A percentile compares a stretch with the other conserved stretches of the same genome.
phyloP scores from a whole-genome alignment of 352 stramenopile genomes.

The Albugo laibachii region DNA sequence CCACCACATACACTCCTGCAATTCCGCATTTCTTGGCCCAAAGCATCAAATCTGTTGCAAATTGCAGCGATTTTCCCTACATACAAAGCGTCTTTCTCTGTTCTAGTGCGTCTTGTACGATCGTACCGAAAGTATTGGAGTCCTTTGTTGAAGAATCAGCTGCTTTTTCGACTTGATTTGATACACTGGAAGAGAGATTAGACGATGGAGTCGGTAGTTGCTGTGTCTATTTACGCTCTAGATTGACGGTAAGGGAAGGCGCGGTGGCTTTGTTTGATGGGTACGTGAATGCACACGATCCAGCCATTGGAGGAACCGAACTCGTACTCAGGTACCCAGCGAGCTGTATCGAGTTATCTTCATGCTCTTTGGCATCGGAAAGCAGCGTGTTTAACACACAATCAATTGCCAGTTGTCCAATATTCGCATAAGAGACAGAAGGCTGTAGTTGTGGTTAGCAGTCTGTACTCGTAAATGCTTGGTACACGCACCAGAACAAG shows the following conservation, averaged over 20 bases:
- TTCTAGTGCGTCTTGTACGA: no score
- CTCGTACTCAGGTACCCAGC: conserved; percentile 42
- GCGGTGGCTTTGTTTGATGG: conserved; percentile 2
- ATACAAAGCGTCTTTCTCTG: no score
- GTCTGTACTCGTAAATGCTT: background rate
- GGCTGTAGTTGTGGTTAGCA: conserved; percentile 16
- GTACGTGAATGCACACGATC: conserved; percentile 5
- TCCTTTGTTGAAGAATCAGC: conserved; percentile 60
- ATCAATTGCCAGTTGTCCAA: conserved; percentile 61
- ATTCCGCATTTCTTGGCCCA: conserved; percentile 28
- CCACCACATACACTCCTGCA: conserved; percentile 26
- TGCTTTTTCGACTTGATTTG: conserved; percentile 34
- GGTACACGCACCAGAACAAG: conserved; percentile 24
- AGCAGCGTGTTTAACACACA: conserved; percentile 58
- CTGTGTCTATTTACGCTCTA: conserved; percentile 25
- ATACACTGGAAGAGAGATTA: conserved; percentile 21
- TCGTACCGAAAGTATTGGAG: conserved; percentile 22
- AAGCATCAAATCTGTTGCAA: conserved; percentile 27
- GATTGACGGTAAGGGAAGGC: conserved; percentile 36
- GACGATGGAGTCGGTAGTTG: background rate
- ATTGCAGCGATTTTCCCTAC: conserved; percentile 28
- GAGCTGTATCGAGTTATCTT: conserved; percentile 17
- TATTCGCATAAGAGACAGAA: conserved; percentile 56
- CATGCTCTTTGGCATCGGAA: conserved; percentile 13
- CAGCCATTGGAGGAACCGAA: conserved; percentile 35